A percentile compares a stretch with the other conserved stretches of the same genome.
Evolutionary conservation across 176 grass and related monocot genomes (phyloP).

Genomic region (Juncus inflexus): DNA sequence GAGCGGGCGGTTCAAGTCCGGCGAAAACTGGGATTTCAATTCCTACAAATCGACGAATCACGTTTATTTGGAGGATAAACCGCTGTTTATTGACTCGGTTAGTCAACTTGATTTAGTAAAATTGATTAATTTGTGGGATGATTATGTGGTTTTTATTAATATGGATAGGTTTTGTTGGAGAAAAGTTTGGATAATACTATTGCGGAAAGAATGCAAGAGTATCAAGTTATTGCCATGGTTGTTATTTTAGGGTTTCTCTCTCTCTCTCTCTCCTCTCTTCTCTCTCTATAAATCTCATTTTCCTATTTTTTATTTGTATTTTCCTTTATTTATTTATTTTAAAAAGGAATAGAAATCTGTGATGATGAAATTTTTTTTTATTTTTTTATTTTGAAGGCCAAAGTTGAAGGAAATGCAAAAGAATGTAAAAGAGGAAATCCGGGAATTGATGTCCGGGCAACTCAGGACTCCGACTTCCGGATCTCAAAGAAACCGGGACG

Average conservation of each 20-base stretch:
- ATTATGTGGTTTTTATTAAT: not conserved
- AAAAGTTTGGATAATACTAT: slow-evolving; percentile 41
- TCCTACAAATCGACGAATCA: slow-evolving; percentile 65
- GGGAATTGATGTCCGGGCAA: slow-evolving; percentile 61
- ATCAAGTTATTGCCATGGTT: slow-evolving; percentile 86
- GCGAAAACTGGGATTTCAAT: slow-evolving; percentile 72
- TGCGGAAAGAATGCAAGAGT: slow-evolving; percentile 60
- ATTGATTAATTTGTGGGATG: not conserved
- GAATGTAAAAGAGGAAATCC: slow-evolving; percentile 69
- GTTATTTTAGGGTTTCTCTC: slow-evolving; percentile 54
- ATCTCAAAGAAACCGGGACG: slow-evolving; percentile 28
- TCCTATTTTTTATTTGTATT: slow-evolving; percentile 10
- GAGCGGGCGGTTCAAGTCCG: slow-evolving; percentile 73
- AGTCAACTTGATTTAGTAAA: not conserved
- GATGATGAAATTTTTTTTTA: not conserved
- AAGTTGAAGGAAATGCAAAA: slow-evolving; percentile 66
- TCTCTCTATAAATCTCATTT: not conserved
- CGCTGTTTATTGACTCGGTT: slow-evolving; percentile 72
- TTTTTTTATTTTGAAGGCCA: slow-evolving; percentile 46
- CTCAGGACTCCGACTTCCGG: slow-evolving; percentile 37
- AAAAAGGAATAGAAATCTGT: not conserved
- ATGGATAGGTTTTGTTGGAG: slow-evolving; percentile 61
- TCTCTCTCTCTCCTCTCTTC: too few relatives aligned
- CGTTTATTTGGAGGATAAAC: slow-evolving; percentile 55
- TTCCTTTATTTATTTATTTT: not conserved